Evolutionary conservation across 768 basidiomycete species (phyloP), one percentile per base, ranked within the genome.

Genomic region (Pulveroboletus sp.): DNA sequence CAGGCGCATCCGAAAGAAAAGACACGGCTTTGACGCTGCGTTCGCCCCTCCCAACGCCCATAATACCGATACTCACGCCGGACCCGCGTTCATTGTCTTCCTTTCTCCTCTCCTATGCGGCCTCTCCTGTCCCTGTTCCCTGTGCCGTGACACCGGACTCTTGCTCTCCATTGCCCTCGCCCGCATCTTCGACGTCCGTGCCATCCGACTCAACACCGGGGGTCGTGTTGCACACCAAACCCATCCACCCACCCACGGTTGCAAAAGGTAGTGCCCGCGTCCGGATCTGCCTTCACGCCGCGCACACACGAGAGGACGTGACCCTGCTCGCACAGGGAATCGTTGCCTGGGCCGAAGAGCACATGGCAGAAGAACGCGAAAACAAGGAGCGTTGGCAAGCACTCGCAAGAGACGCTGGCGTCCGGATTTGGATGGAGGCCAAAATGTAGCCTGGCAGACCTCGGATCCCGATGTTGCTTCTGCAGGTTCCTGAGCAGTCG

Each of bases 191-290:
- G 15, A 8, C 33, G 0, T 8, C 5, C 21, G 3, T 21, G 21
- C 21, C 21, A 21, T 21, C 21, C 21, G 21, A 2, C 21, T 21
- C 21, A 21, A 21, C 21, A 3, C 21, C 21, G 14, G 36, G 39
- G 49, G 67, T 18, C 3, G 77, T 78, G 1, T 76, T 87, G 60
- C 82, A 84, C 56, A 86, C 85, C 0, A 81, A 85, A 3, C 82
- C 88, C 5, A 91, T 93, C 37, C 83, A 80, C 9, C 86, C 85
- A 74, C 94, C 95, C 0, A 96, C 93, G 0, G 93, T 96, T 0
- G 91, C 93, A 0, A 85, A 83, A 46, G 93, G 90, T 8, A 79
- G 78, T 51, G 87, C 93, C 52, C 79, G 93, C 15, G 85, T 97
- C 2, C 70, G 94, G 3, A 79, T 97, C n/a, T 97, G 94, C 65